These are phyloP conservation scores for Rheum nobile DNA, from an alignment of 148 eudicot genomes.

Conservation along the genomic window DNA sequence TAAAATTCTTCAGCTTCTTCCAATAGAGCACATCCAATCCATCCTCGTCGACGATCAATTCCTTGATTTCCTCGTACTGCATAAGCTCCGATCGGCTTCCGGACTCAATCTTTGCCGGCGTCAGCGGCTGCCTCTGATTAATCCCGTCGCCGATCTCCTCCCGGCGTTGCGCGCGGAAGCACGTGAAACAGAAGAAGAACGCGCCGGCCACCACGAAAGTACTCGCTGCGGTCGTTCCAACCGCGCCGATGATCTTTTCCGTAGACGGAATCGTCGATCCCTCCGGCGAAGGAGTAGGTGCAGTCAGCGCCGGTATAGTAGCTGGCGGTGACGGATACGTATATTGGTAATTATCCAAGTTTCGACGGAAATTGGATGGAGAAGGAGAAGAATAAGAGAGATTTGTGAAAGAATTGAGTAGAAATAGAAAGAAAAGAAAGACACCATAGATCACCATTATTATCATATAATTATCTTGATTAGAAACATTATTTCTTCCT, in stretches of 20 bases:
- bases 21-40: constrained; percentile 87
- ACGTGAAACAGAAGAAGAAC: constrained; percentile 29
- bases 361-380: neutral
- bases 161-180: constrained; percentile 1
- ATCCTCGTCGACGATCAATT: constrained; percentile 74
- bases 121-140: neutral
- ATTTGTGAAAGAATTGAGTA: neutral
- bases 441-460: neutral
- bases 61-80: constrained; percentile 40
- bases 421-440: neutral
- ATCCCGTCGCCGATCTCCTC: neutral
- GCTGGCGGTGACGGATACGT: constrained; percentile 6
- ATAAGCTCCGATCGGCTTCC: constrained; percentile 22
- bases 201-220: constrained; percentile 43
- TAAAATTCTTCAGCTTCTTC: constrained; percentile 33
- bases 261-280: constrained; percentile 13
- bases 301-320: constrained; percentile 4
- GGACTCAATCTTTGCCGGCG: neutral
- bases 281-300: neutral
- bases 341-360: neutral
- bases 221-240: constrained; percentile 53
- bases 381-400: neutral
- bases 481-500: neutral
- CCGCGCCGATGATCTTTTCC: constrained; percentile 37
- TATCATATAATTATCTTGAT: neutral